A percentile compares a stretch with the other conserved stretches of the same genome.
These are phyloP conservation scores for Mantamonas sphyraenae DNA, from an alignment of 78 protist genomes.

Conservation along the genomic window DNA sequence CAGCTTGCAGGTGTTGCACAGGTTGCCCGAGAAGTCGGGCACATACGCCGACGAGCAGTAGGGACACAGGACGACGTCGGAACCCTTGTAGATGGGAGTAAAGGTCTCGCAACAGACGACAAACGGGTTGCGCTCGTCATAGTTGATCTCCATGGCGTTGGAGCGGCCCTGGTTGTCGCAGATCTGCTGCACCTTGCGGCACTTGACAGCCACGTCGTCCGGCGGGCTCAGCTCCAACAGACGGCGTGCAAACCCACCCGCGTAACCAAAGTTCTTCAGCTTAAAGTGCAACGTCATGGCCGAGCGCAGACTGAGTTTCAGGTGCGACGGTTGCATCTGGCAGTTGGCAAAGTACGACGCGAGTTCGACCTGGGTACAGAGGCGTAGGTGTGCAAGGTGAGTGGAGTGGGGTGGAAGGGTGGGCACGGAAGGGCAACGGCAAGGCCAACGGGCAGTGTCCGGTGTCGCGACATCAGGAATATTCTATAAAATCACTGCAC, in stretches of 20 bases:
- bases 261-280: slow-evolving; percentile 52
- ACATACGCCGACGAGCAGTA: slow-evolving; percentile 52
- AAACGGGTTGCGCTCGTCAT: slow-evolving; percentile 88
- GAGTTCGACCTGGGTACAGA: slow-evolving; percentile 70
- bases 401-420: background rate
- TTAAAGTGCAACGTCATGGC: slow-evolving; percentile 65
- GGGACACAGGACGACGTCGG: slow-evolving; percentile 50
- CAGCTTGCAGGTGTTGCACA: slow-evolving; percentile 54
- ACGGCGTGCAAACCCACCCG: slow-evolving; percentile 73
- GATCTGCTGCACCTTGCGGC: slow-evolving; percentile 47
- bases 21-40: slow-evolving; percentile 49
- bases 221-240: slow-evolving; percentile 74
- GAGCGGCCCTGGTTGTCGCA: too few relatives aligned
- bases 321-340: slow-evolving; percentile 73
- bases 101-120: slow-evolving; percentile 46
- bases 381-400: background rate
- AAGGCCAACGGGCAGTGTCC: slow-evolving; percentile 14
- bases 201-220: too few relatives aligned
- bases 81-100: slow-evolving; percentile 75
- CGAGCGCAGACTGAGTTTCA: slow-evolving; percentile 60
- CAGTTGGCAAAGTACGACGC: slow-evolving; percentile 94
- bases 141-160: too few relatives aligned
- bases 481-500: slow-evolving; percentile 18
- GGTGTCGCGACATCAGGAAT: slow-evolving; percentile 12
- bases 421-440: background rate